A percentile compares a stretch with the other conserved stretches of the same genome.
These are phyloP conservation scores for Populus hybrid DNA, from an alignment of 441 rosid species.

Conservation along the genomic window DNA sequence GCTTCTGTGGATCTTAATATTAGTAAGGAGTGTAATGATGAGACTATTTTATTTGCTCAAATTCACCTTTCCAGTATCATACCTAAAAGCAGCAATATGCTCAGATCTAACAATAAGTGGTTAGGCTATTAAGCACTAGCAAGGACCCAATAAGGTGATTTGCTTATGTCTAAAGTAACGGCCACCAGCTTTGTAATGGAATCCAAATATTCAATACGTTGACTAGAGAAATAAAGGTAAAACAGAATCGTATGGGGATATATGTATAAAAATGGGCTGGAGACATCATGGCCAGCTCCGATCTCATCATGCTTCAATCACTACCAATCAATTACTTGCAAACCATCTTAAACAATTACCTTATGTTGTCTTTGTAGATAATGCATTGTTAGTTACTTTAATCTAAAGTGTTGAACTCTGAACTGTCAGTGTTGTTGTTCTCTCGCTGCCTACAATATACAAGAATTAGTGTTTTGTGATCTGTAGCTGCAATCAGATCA, in stretches of 20 bases:
- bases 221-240: neutral
- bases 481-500: neutral
- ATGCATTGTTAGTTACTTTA: neutral
- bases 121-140: neutral
- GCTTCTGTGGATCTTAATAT: conserved; percentile 12
- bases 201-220: neutral
- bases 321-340: neutral
- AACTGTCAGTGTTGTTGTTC: conserved; percentile 1
- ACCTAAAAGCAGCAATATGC: neutral
- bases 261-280: neutral
- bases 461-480: neutral
- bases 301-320: neutral
- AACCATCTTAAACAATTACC: neutral
- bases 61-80: neutral
- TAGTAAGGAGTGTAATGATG: conserved; percentile 9
- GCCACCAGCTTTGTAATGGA: neutral
- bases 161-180: neutral
- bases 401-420: neutral
- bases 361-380: neutral
- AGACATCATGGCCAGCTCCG: conserved; percentile 20
- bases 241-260: conserved; percentile 5
- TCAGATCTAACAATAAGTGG: neutral
- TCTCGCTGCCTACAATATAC: conserved; percentile 1
- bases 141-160: neutral
- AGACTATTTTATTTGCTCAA: conserved; percentile 2